Evolutionary conservation across 768 basidiomycete species (phyloP).

Genomic region (Xanthoconium purpureum): DNA sequence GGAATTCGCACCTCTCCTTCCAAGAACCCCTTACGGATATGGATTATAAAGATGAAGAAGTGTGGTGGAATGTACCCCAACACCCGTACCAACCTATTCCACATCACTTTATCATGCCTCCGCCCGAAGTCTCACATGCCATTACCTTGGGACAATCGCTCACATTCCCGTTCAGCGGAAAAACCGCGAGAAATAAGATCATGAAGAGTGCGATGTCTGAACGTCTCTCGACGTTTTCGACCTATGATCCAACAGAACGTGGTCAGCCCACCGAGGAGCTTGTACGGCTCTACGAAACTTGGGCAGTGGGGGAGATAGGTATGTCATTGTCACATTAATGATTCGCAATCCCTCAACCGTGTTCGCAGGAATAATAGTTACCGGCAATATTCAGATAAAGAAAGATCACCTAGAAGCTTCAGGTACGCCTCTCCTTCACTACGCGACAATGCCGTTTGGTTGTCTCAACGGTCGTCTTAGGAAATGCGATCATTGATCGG

Average conservation of each 20-base stretch:
- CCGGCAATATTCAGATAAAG: conserved; percentile 35
- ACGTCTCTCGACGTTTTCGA: conserved; percentile 34
- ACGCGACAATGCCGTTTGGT: neutral
- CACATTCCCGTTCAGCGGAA: conserved; percentile 31
- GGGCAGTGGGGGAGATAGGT: conserved; percentile 34
- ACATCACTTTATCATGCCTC: conserved; percentile 11
- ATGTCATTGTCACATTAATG: neutral
- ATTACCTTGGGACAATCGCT: conserved; percentile 24
- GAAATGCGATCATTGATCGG: conserved; percentile 32
- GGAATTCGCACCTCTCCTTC: conserved; percentile 1
- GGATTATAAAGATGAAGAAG: conserved; percentile 20
- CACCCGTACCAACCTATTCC: conserved; percentile 17
- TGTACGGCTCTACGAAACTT: conserved; percentile 33
- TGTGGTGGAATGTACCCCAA: conserved; percentile 7
- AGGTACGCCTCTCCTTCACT: conserved; percentile 12
- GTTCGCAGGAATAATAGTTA: conserved; percentile 30
- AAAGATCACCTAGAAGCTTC: conserved; percentile 34
- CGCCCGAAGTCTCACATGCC: conserved; percentile 16
- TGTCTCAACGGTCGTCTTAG: conserved; percentile 9
- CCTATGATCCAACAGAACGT: conserved; percentile 27
- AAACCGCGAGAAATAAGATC: conserved; percentile 29
- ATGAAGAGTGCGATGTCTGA: conserved; percentile 38
- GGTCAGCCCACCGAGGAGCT: conserved; percentile 35
- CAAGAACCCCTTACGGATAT: conserved; percentile 10
- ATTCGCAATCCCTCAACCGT: conserved; percentile 1